A percentile compares a stretch with the other conserved stretches of the same genome.
phyloP scores from a whole-genome alignment of 2,329 filamentous ascomycete genomes.

The Microdochium bolleyi region DNA sequence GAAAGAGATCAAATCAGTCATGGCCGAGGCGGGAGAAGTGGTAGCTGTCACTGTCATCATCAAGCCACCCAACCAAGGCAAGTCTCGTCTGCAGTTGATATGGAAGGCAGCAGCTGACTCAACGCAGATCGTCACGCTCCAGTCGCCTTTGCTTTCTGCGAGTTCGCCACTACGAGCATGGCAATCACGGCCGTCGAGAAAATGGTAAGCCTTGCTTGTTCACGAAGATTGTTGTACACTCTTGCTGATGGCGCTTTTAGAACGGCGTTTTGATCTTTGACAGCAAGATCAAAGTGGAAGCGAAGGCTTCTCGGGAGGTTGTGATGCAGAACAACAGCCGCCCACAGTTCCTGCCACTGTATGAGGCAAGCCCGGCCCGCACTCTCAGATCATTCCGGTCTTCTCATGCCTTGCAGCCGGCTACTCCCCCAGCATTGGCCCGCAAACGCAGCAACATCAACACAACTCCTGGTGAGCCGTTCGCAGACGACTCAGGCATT shows the following conservation, averaged over 20 bases:
- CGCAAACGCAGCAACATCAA: neutral
- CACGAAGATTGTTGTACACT: neutral
- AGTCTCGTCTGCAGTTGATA: neutral
- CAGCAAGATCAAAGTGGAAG: neutral
- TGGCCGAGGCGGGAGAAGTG: conserved; percentile 16
- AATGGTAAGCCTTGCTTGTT: neutral
- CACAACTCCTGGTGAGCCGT: neutral
- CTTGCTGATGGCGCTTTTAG: neutral
- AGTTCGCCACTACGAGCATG: neutral
- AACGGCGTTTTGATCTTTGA: neutral
- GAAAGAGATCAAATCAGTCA: conserved; percentile 12
- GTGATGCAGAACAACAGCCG: neutral
- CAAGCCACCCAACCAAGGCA: conserved; percentile 5
- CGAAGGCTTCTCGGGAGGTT: neutral
- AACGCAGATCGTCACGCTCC: neutral
- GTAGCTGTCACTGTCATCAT: conserved; percentile 18
- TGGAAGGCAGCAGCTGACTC: neutral
- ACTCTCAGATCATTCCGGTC: neutral
- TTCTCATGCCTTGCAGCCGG: neutral
- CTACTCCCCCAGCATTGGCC: neutral
- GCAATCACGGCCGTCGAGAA: neutral
- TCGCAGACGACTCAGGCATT: neutral
- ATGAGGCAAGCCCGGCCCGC: neutral
- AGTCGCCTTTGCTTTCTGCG: neutral
- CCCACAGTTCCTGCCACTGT: neutral